Conservation (phyloP, 2,329 filamentous ascomycete genomes). For the Tolypocladium ophioglossoides region DNA sequence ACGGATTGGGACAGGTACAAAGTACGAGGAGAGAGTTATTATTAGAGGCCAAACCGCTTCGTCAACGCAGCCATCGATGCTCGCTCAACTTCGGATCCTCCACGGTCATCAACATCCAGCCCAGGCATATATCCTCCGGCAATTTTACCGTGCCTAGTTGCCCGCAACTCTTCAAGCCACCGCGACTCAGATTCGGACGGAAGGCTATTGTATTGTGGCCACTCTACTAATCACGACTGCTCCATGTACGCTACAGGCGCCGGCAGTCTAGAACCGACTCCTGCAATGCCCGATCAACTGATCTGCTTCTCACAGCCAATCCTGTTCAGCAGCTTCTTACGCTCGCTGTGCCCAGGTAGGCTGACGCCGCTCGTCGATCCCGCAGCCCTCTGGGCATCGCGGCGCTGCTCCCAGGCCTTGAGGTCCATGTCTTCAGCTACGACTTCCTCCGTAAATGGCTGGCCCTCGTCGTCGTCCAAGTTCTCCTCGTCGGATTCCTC, state of each 20-base stretch:
- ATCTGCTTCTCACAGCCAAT: constrained; percentile 70
- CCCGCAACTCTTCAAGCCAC: background rate
- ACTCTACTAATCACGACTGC: background rate
- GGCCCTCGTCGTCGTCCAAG: background rate
- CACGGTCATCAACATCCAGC: too few species aligned
- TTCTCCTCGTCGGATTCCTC: constrained; percentile 21
- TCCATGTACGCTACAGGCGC: background rate
- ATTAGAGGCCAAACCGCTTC: too few species aligned
- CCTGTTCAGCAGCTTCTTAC: constrained; percentile 68
- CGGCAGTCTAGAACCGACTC: background rate
- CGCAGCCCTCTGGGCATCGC: constrained; percentile 39
- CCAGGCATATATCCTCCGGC: too few species aligned
- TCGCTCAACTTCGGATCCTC: too few species aligned
- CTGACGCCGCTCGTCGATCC: constrained; percentile 45
- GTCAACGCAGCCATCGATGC: background rate
- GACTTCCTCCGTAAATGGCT: background rate
- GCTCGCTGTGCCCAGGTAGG: constrained; percentile 60
- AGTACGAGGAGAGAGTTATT: too few species aligned
- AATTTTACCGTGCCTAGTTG: background rate
- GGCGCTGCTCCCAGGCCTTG: constrained; percentile 42
- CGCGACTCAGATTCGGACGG: background rate
- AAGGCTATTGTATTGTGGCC: background rate
- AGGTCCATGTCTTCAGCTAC: background rate
- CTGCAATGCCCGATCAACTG: background rate
- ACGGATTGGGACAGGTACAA: too few species aligned